Percentiles rank a stretch among this genome's conserved stretches.
Evolutionary conservation across 1,139 yeast genomes (phyloP).

Genomic region (Yamadazyma atlantica): DNA sequence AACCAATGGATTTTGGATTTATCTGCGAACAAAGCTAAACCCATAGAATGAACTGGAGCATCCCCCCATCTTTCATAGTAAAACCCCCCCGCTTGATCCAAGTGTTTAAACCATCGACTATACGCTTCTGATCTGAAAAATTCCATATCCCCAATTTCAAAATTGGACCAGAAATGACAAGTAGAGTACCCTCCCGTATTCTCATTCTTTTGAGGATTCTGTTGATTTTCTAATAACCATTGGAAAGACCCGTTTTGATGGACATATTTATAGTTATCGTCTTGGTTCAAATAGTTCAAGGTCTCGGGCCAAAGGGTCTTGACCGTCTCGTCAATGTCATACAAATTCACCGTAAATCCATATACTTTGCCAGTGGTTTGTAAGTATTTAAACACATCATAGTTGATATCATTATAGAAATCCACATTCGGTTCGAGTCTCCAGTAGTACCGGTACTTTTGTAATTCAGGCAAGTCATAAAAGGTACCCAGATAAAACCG

Average conservation of each 20-base stretch:
- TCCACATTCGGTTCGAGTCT: slow-evolving; percentile 75
- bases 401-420: slow-evolving; percentile 65
- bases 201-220: slow-evolving; percentile 54
- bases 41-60: slow-evolving; percentile 84
- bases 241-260: slow-evolving; percentile 61
- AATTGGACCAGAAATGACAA: slow-evolving; percentile 88
- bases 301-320: slow-evolving; percentile 70
- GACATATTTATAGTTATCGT: slow-evolving; percentile 61
- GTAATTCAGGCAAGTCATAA: slow-evolving; percentile 60
- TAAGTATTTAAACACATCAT: slow-evolving; percentile 78
- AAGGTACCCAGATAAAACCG: slow-evolving; percentile 57
- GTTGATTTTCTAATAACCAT: slow-evolving; percentile 69
- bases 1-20: slow-evolving; percentile 78
- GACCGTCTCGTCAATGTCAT: slow-evolving; percentile 67
- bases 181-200: slow-evolving; percentile 71
- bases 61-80: slow-evolving; percentile 93
- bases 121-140: slow-evolving; percentile 71
- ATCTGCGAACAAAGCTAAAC: slow-evolving; percentile 72
- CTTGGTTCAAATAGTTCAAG: slow-evolving; percentile 50
- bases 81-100: slow-evolving; percentile 74
- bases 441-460: slow-evolving; percentile 63
- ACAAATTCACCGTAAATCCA: slow-evolving; percentile 68
- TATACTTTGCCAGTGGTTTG: slow-evolving; percentile 60
- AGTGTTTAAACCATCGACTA: slow-evolving; percentile 57
- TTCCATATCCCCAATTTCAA: slow-evolving; percentile 81